These are phyloP conservation scores for Rhododendron mucronatum DNA, from an alignment of 148 eudicot genomes.

Conservation along the genomic window DNA sequence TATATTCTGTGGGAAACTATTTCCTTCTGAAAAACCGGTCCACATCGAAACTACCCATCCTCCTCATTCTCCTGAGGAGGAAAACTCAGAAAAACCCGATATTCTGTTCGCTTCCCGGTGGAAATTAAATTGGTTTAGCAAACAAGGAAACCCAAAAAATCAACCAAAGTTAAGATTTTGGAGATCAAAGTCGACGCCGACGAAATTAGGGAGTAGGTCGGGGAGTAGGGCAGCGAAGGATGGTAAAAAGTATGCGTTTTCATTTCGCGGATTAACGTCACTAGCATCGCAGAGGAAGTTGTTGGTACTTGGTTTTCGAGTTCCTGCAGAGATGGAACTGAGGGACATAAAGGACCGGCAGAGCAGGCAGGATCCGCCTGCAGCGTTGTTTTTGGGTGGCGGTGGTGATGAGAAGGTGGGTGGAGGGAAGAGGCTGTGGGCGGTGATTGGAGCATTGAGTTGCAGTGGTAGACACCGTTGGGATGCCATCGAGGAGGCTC, in stretches of 20 bases:
- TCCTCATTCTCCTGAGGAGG: neutral
- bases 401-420: neutral
- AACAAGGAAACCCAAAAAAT: neutral
- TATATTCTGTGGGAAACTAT: slow-evolving; percentile 4
- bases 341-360: slow-evolving; percentile 10
- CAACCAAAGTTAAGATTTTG: neutral
- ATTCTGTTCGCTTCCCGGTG: neutral
- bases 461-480: slow-evolving; percentile 13
- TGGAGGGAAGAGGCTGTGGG: slow-evolving; percentile 19
- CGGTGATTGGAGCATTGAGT: slow-evolving; percentile 20
- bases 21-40: neutral
- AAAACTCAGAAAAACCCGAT: neutral
- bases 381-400: neutral
- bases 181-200: neutral
- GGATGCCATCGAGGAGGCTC: neutral
- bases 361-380: neutral
- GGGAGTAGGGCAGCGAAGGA: neutral
- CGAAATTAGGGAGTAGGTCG: neutral
- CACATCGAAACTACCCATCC: neutral
- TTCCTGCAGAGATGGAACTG: slow-evolving; percentile 9
- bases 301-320: slow-evolving; percentile 2
- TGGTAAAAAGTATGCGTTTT: neutral
- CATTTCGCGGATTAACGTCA: neutral
- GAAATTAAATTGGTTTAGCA: neutral
- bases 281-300: neutral